phyloP scores from a whole-genome alignment of 805 yeast genomes.

The Ascoidea tarda region DNA sequence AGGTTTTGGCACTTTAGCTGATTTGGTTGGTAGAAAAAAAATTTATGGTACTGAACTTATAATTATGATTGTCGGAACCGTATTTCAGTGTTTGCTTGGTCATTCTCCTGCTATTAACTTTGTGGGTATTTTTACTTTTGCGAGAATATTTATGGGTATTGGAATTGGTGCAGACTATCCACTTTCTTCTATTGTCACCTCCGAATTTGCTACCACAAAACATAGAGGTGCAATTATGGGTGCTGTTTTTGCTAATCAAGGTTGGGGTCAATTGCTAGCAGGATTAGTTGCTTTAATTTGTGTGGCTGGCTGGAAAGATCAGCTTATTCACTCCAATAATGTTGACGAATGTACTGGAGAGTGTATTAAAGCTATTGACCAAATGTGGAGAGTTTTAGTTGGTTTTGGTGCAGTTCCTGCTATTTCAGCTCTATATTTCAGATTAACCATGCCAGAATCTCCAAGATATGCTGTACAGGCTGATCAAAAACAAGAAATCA shows the following conservation, averaged over 20 bases:
- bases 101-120: conserved; percentile 57
- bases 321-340: conserved; percentile 35
- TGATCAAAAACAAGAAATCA: conserved; percentile 23
- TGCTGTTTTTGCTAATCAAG: conserved; percentile 93
- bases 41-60: conserved; percentile 81
- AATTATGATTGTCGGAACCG: conserved; percentile 66
- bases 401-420: conserved; percentile 93
- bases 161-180: conserved; percentile 98
- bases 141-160: conserved; percentile 83
- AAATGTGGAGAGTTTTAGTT: conserved; percentile 86
- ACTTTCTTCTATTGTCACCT: conserved; percentile 76
- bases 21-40: conserved; percentile 71
- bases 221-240: conserved; percentile 98
- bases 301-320: conserved; percentile 63
- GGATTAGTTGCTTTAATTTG: conserved; percentile 71
- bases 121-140: conserved; percentile 59
- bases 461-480: conserved; percentile 76
- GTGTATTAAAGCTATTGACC: conserved; percentile 74
- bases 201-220: conserved; percentile 86
- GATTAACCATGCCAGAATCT: conserved; percentile 90
- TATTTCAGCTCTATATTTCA: conserved; percentile 67
- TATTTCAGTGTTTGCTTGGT: conserved; percentile 68
- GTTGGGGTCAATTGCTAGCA: conserved; percentile 86
- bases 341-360: conserved; percentile 46
- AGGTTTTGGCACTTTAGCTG: conserved; percentile 74